Base-by-base conservation (phyloP, 2,329 filamentous ascomycete genomes). In the Botrytis fragariae region DNA sequence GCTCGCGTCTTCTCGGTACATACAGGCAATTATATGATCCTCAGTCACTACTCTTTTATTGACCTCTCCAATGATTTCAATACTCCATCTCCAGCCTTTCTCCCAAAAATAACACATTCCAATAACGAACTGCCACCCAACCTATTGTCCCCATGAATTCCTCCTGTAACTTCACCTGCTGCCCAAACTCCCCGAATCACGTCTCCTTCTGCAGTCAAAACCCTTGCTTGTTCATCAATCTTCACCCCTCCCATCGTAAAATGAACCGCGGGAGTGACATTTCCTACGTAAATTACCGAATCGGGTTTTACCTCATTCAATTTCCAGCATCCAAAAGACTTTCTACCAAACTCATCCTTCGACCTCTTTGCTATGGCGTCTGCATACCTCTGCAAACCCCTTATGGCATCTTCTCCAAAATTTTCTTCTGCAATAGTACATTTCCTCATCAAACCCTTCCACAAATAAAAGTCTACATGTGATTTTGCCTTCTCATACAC, bases 221-320 rank as follows among this genome's bases (percentile, higher is more conserved):
- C 85, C 75, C 87, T 85, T 1, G 85, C 84, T 62, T 84, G 82
- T 10, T 86, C 82, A 76, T 89, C 87, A 75, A 91, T 88, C 3
- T 86, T 82, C 0, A 86, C 89, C 0, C 89, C 89, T 7, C 89
- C 89, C 89, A 91, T 91, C 1, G 89, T 91, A 77, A 91, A 91
- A 77, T 91, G 89, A 3, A 88, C 84, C 0, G 91, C 87, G 0
- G 89, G 89, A 7, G 90, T 91, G 1, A 91, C 87, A 1, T 80
- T 84, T 0, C 89, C 90, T 0, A 90, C 80, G 74, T 87, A 90
- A 0, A 91, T 82, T 42, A 87, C 84, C 6, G 87, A 84, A 0
- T 90, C 86, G 0, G 83, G 80, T 51, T 83, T 84, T 7, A 83
- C 82, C 22, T 87, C 84, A 0, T 80, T 81, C 87, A 91, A 78